These are phyloP conservation scores for Backusella circina DNA, from an alignment of 192 early-diverging fungal genomes.

Conservation along the genomic window DNA sequence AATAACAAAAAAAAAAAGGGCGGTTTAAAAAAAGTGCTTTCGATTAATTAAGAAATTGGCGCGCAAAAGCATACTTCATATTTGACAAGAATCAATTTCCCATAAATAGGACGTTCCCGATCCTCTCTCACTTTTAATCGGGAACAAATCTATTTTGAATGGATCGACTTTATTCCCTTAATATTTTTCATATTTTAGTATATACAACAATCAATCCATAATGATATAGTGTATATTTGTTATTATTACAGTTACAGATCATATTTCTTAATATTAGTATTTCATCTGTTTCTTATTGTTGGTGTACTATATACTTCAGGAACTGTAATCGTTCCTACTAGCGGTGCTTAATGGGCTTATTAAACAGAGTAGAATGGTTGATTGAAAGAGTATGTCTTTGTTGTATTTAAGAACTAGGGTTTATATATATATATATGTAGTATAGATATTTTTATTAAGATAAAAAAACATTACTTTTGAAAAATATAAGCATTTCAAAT, in stretches of 20 bases:
- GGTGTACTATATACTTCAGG: too few species aligned
- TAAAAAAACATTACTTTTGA: too few species aligned
- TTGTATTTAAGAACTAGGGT: too few species aligned
- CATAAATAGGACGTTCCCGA: not conserved
- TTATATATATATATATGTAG: too few species aligned
- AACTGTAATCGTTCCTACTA: too few species aligned
- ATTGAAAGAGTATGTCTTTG: too few species aligned
- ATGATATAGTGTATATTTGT: too few species aligned
- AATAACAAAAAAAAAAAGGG: not conserved
- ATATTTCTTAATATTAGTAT: not conserved
- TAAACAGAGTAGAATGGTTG: too few species aligned
- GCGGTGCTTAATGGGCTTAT: too few species aligned
- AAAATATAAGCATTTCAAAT: not conserved
- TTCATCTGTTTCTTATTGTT: too few species aligned
- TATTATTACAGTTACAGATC: not conserved
- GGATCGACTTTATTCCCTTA: not conserved
- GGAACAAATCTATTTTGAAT: not conserved
- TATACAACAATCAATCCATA: not conserved
- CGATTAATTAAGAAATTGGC: not conserved
- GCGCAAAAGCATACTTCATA: not conserved
- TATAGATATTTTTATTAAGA: too few species aligned
- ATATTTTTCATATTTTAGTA: slow-evolving; percentile 1
- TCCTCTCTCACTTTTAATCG: not conserved
- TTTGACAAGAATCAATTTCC: not conserved
- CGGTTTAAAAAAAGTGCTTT: not conserved